Evolutionary conservation across 768 basidiomycete genomes (phyloP).

Genomic region (Chalciporus piperatus): DNA sequence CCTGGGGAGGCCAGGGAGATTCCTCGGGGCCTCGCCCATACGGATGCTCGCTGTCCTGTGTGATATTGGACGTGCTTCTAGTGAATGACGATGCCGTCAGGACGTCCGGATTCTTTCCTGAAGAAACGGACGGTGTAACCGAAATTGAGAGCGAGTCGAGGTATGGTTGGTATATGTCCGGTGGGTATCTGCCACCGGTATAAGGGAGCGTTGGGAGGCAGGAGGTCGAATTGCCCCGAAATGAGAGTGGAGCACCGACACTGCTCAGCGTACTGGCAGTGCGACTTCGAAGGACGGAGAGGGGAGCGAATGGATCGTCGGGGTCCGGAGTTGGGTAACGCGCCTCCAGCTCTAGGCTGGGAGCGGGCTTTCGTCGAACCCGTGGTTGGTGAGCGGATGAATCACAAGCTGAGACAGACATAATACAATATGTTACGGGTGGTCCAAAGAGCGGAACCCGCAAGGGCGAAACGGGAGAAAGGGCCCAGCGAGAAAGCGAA

Average conservation of each 20-base stretch:
- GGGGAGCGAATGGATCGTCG: constrained; percentile 65
- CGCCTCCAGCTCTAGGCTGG: constrained; percentile 46
- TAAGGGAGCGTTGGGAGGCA: constrained; percentile 32
- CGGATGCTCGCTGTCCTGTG: constrained; percentile 1
- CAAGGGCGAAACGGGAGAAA: constrained; percentile 6
- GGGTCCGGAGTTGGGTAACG: constrained; percentile 70
- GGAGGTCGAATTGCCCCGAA: constrained; percentile 29
- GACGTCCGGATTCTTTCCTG: constrained; percentile 2
- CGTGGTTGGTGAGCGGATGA: constrained; percentile 24
- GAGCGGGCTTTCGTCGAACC: constrained; percentile 54
- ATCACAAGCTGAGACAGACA: constrained; percentile 30
- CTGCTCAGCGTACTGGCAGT: constrained; percentile 42
- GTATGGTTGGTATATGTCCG: constrained; percentile 31
- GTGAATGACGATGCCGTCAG: constrained; percentile 23
- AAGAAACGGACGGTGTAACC: constrained; percentile 10
- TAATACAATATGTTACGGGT: constrained; percentile 24
- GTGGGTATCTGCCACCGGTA: constrained; percentile 31
- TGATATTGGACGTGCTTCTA: constrained; percentile 23
- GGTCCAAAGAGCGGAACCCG: constrained; percentile 13
- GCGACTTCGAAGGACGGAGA: constrained; percentile 61
- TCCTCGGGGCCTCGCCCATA: constrained; percentile 12
- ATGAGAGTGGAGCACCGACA: constrained; percentile 26
- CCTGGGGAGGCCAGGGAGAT: constrained; percentile 8
- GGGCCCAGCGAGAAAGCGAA: constrained; percentile 18
- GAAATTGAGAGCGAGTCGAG: constrained; percentile 13